Evolutionary conservation across 2,329 filamentous ascomycete genomes (phyloP).

Genomic region (Cladosporium sp.): DNA sequence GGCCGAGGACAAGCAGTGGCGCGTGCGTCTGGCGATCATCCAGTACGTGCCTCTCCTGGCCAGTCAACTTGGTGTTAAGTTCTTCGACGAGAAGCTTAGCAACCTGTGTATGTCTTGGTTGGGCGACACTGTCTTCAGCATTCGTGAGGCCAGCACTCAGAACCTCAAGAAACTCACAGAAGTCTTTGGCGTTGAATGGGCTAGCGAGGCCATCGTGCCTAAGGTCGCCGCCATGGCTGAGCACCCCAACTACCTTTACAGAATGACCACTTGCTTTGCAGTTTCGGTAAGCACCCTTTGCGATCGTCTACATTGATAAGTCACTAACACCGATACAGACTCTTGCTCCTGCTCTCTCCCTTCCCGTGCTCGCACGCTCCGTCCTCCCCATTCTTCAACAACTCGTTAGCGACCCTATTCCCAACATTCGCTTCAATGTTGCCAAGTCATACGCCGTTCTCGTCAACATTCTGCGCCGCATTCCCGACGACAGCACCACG

Average conservation of each 20-base stretch:
- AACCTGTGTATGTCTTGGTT: conserved; percentile 97
- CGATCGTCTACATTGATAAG: too few relatives aligned
- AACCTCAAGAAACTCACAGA: conserved; percentile 98
- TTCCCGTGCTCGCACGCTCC: conserved; percentile 87
- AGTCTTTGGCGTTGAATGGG: conserved; percentile 97
- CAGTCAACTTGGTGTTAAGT: conserved; percentile 90
- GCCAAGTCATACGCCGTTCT: conserved; percentile 93
- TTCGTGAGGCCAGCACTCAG: conserved; percentile 92
- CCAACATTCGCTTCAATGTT: conserved; percentile 99
- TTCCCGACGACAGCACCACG: conserved; percentile 68
- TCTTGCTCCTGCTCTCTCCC: conserved; percentile 83
- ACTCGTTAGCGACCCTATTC: conserved; percentile 89
- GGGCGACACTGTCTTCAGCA: conserved; percentile 97
- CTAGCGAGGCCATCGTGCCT: conserved; percentile 91
- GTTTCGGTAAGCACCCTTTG: conserved; percentile 75
- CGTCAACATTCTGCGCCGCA: conserved; percentile 83
- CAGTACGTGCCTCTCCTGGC: conserved; percentile 97
- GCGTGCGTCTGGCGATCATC: conserved; percentile 94
- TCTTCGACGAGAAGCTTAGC: conserved; percentile 97
- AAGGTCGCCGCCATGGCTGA: conserved; percentile 98
- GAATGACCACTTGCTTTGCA: conserved; percentile 99
- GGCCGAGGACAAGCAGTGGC: conserved; percentile 98
- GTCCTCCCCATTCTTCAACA: conserved; percentile 96
- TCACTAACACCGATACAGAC: conserved; percentile 56
- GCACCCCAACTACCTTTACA: conserved; percentile 97